Percentiles rank a stretch among this genome's conserved stretches.
phyloP scores from a whole-genome alignment of 2,329 filamentous ascomycete genomes.

The Metarhizium guizhouense region DNA sequence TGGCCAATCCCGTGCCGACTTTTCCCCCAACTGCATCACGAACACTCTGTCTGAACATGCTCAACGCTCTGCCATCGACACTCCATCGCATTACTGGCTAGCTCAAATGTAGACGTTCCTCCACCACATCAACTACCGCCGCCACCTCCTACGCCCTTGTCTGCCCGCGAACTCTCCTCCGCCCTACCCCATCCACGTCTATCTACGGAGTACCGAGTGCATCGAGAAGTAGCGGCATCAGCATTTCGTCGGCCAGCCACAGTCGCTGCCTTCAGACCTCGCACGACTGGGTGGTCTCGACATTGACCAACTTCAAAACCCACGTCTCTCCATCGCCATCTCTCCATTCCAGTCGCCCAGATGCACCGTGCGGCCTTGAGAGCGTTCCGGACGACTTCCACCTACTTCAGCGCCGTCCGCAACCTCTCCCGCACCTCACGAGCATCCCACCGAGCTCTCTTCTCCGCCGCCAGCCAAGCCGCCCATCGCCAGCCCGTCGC shows the following conservation, averaged over 20 bases:
- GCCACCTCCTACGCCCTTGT: background rate
- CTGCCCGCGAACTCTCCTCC: background rate
- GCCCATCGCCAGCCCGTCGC: constrained; percentile 27
- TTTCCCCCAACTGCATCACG: background rate
- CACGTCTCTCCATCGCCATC: background rate
- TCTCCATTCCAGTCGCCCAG: constrained; percentile 20
- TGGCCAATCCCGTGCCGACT: constrained; percentile 1
- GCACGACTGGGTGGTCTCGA: background rate
- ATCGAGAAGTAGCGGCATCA: background rate
- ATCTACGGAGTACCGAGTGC: background rate
- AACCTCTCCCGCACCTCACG: constrained; percentile 39
- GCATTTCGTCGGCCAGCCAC: background rate
- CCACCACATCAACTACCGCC: background rate
- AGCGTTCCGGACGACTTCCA: constrained; percentile 59
- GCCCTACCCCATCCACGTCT: background rate
- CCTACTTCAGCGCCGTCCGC: constrained; percentile 53
- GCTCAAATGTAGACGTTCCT: background rate
- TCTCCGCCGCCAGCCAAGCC: constrained; percentile 14
- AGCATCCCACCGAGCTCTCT: constrained; percentile 29
- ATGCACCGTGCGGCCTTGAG: constrained; percentile 69
- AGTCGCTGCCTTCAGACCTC: background rate
- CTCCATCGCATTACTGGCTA: too few species aligned
- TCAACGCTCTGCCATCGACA: too few species aligned
- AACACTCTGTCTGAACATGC: too few species aligned
- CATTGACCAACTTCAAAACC: background rate